Conservation (phyloP, 2,329 filamentous ascomycete genomes). For the Calonectria honghensis region DNA sequence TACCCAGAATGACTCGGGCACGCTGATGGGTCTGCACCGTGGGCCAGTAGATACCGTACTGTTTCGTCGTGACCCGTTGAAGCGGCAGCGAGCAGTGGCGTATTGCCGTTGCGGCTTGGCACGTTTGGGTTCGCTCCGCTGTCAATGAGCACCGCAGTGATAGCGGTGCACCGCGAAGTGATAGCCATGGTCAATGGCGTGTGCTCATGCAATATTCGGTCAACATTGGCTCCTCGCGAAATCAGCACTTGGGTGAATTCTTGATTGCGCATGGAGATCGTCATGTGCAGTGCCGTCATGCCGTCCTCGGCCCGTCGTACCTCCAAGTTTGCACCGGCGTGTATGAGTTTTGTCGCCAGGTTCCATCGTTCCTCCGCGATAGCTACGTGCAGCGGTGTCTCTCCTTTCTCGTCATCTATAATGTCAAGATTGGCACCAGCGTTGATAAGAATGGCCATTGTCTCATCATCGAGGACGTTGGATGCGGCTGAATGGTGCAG, state of each 20-base stretch:
- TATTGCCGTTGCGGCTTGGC: conserved; percentile 54
- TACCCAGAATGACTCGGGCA: conserved; percentile 52
- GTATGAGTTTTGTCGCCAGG: conserved; percentile 50
- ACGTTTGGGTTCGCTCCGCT: conserved; percentile 53
- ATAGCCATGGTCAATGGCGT: conserved; percentile 56
- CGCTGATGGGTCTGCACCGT: conserved; percentile 51
- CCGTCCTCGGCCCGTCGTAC: conserved; percentile 50
- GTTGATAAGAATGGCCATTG: conserved; percentile 49
- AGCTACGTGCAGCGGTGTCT: conserved; percentile 53
- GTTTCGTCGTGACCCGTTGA: conserved; percentile 55
- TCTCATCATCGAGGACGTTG: conserved; percentile 55
- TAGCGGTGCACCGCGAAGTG: conserved; percentile 52
- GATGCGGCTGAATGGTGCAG: conserved; percentile 55
- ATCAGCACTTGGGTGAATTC: conserved; percentile 54
- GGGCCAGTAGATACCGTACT: conserved; percentile 53
- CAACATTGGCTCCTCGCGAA: conserved; percentile 53
- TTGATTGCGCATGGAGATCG: conserved; percentile 55
- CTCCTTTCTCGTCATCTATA: conserved; percentile 50
- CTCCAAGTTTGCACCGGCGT: conserved; percentile 54
- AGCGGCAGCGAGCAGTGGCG: conserved; percentile 53
- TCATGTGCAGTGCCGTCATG: conserved; percentile 54
- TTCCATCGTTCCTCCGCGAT: conserved; percentile 52
- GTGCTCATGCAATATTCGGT: conserved; percentile 52
- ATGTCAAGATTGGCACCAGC: conserved; percentile 53
- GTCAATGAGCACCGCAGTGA: conserved; percentile 53